Evolutionary conservation across 169 alveolate genomes (phyloP), one percentile per base, ranked within the genome.

Genomic region (Cyclospora cayetanensis): DNA sequence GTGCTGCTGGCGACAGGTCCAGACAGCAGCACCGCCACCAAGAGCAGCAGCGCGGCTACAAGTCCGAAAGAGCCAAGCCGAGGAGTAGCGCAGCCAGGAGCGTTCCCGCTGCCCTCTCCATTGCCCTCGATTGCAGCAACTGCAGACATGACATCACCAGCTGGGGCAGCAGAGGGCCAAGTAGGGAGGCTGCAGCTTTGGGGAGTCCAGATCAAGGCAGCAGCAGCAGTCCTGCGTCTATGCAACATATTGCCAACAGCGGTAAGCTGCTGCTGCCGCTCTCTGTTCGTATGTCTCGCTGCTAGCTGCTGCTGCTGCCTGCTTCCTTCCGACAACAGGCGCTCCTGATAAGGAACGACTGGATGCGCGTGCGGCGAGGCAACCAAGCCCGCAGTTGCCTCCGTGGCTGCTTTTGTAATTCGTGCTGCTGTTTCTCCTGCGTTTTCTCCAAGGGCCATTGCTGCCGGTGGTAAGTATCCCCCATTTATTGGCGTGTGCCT

Each of bases 11-110:
- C 83, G 0, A 55, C 55, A 15, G 46, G 46, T 35, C 55, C 42
- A 35, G 53, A 39, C 83, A 39, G 60, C 83, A 72, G 83, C 83
- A 72, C 35, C 83, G 39, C 60, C 83, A 72, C 60, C 83, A 60
- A 12, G 11, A n/a, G 27, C 72, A 60, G 72, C 1, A 60, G 72
- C 4, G n/a, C 35, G n/a, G 18, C 60, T 46, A 46, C 1, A 22
- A 12, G 25, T 22, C 77, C 11, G 42, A 39, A 66, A 9, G 39
- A 22, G 22, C 12, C 39, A 29, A n/a, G 53, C 9, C 20, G 52
- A 29, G 42, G 55, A 39, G 83, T 55, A 7, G 29, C 83, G 83
- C 83, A 66, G 77, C 77, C 27, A 66, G 77, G 77, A 66, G 46
- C 77, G n/a, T n/a, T 29, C n/a, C 70, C 11, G 70, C 70, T 55